Evolutionary conservation across 75 land plant genomes (phyloP), one percentile per base, ranked within the genome.

Genomic region (Cupressus sempervirens): DNA sequence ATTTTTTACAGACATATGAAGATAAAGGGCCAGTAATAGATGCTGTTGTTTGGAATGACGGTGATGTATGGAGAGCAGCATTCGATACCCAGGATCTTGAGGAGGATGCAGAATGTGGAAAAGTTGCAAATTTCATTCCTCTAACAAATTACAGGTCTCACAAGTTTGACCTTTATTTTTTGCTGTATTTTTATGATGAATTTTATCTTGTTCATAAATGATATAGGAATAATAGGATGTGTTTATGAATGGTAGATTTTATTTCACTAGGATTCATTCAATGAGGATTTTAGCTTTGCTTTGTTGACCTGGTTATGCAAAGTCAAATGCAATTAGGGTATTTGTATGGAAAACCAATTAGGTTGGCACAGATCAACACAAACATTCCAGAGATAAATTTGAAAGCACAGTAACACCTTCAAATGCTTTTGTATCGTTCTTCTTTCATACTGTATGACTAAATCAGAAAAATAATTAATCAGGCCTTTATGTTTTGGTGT

Each of bases 21-120:
- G 99, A 98, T 88, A 96, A 90, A 45, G 99, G 99, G 53, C 99
- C 99, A 86, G 85, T 98, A 13, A 95, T 98, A 72, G 98, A 98
- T 93, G 96, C 98, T 84, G 99, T 96, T 81, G 98, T 95, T 3
- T 98, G 99, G 99, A 88, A 98, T 89, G 99, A 98, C 90, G 99
- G 98, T 80, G 92, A 93, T 85, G 80, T 94, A 23, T 98, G 99
- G 99, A 91, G 99, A 86, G 99, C 91, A 67, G 99, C 99, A 48
- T 90, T 98, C 87, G 99, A 98, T 73, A 98, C 98, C 30, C 97
- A 93, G 79, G 91, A 88, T 68, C 90, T 98, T 89, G 98, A 94
- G 86, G 94, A 94, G 85, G 91, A 89, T 54, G 84, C 89, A 77
- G 93, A 87, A 54, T 9, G 72, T 85, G 99, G 99, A 87, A 96